Evolutionary conservation across 345 rosid species (phyloP).

Genomic region (Lepidium africanum): DNA sequence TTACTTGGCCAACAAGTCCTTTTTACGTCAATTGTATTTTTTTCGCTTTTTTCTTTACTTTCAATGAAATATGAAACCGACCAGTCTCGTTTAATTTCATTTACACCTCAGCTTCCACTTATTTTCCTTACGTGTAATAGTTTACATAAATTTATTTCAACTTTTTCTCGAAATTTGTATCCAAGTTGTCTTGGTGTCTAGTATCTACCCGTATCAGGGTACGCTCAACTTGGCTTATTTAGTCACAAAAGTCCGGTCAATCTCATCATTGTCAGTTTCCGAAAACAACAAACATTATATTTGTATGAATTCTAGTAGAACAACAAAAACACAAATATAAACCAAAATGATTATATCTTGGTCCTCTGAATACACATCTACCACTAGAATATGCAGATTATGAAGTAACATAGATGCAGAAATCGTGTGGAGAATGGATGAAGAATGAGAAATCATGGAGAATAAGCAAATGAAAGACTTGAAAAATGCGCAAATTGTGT

Average conservation of each 20-base stretch:
- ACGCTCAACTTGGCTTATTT: neutral
- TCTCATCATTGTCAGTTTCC: no score
- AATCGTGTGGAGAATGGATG: no score
- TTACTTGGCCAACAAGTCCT: constrained; percentile 18
- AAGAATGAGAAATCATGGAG: no score
- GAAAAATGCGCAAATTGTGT: no score
- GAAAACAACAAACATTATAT: no score
- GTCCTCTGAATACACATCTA: no score
- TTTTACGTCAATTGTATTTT: neutral
- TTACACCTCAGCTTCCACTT: constrained; percentile 15
- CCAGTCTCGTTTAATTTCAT: neutral
- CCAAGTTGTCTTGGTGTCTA: neutral
- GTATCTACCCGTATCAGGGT: neutral
- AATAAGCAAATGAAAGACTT: no score
- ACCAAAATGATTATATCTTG: no score
- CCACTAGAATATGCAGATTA: no score
- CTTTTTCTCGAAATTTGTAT: neutral
- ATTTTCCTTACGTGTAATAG: constrained; percentile 9
- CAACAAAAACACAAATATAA: no score
- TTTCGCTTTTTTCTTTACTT: neutral
- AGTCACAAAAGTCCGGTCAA: neutral
- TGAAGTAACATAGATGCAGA: no score
- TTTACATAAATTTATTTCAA: neutral
- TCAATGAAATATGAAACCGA: constrained; percentile 7
- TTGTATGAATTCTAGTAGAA: no score